These are phyloP conservation scores for Prunus yedoensis DNA, from an alignment of 331 rosid species.

Conservation along the genomic window DNA sequence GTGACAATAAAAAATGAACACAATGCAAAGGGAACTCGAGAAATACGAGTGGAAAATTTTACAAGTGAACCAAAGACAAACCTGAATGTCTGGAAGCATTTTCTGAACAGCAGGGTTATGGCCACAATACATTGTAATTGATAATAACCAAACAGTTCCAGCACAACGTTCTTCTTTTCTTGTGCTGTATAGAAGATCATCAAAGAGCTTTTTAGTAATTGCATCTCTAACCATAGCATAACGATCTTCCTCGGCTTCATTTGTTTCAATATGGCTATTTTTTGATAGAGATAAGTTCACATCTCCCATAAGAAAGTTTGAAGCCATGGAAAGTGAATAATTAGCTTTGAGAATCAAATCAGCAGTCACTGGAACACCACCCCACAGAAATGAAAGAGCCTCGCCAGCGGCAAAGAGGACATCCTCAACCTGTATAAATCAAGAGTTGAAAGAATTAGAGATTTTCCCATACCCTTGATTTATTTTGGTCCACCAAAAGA, in stretches of 20 bases:
- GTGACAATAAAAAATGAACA: background rate
- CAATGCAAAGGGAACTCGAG: background rate
- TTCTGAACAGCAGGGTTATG: conserved; percentile 68
- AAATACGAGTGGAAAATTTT: background rate
- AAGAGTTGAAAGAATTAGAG: conserved; percentile 21
- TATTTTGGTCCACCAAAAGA: background rate
- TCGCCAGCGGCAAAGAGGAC: conserved; percentile 96
- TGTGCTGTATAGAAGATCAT: conserved; percentile 77
- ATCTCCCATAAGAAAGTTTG: conserved; percentile 91
- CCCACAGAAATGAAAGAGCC: conserved; percentile 96
- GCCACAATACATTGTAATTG: conserved; percentile 90
- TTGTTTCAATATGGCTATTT: conserved; percentile 34
- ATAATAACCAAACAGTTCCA: conserved; percentile 95
- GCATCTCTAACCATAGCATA: conserved; percentile 67
- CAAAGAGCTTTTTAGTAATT: conserved; percentile 79
- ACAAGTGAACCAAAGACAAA: conserved; percentile 29
- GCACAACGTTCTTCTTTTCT: conserved; percentile 98
- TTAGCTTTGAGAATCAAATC: conserved; percentile 87
- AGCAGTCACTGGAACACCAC: conserved; percentile 89
- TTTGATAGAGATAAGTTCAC: conserved; percentile 50
- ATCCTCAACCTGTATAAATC: conserved; percentile 78
- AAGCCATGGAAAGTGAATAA: conserved; percentile 89
- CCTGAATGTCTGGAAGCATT: conserved; percentile 99
- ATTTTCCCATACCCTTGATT: background rate
- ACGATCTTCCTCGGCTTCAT: conserved; percentile 46